Conservation (phyloP, 768 basidiomycete species). For the Phylloporus arenicola region DNA sequence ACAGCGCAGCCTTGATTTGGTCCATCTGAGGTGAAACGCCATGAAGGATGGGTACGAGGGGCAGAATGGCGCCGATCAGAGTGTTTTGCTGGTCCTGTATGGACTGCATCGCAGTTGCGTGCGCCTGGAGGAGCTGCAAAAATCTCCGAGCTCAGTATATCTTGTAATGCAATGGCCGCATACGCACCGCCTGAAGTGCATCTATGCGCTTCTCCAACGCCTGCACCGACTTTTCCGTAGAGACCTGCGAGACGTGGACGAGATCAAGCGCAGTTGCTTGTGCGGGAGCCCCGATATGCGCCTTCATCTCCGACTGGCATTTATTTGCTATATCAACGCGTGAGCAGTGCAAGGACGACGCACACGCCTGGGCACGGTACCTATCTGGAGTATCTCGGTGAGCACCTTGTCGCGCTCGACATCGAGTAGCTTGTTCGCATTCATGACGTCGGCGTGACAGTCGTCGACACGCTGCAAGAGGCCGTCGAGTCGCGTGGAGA, state of each 20-base stretch:
- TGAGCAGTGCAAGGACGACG: not conserved
- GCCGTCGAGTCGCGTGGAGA: conserved; percentile 51
- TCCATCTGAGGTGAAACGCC: conserved; percentile 52
- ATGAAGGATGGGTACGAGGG: conserved; percentile 58
- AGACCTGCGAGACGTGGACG: conserved; percentile 38
- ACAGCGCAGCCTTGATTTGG: conserved; percentile 16
- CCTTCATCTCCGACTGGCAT: conserved; percentile 57
- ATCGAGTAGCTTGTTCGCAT: conserved; percentile 53
- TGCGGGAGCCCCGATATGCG: conserved; percentile 50
- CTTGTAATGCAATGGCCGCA: not conserved
- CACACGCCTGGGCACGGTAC: not conserved
- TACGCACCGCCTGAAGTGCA: conserved; percentile 46
- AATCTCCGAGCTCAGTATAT: conserved; percentile 13
- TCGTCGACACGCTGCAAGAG: conserved; percentile 48
- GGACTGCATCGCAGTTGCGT: conserved; percentile 51
- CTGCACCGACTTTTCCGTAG: conserved; percentile 35
- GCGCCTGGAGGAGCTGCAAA: conserved; percentile 45
- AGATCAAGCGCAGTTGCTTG: conserved; percentile 40
- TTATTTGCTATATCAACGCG: conserved; percentile 46
- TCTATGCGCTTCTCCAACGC: conserved; percentile 52
- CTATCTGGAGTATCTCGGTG: conserved; percentile 38
- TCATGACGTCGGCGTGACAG: conserved; percentile 47
- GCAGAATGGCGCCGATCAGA: conserved; percentile 44
- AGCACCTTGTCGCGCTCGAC: conserved; percentile 52
- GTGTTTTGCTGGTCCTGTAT: conserved; percentile 38